These are phyloP conservation scores for Boletus edulis DNA, from an alignment of 768 basidiomycete species.

Conservation along the genomic window DNA sequence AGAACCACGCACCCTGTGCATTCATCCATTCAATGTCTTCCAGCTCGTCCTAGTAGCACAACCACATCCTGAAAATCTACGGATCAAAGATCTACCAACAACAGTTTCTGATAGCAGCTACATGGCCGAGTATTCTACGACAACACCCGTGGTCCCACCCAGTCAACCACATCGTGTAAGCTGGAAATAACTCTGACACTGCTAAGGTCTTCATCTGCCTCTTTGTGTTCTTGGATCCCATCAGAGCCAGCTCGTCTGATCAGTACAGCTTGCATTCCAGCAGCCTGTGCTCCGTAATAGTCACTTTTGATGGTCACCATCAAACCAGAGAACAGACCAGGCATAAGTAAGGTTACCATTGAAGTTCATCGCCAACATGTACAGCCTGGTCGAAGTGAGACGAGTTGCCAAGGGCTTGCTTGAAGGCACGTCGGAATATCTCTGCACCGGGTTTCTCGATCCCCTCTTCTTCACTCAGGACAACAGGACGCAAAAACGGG, in stretches of 20 bases:
- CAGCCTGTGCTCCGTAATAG: slow-evolving; percentile 55
- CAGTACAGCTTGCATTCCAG: slow-evolving; percentile 58
- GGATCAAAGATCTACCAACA: no score
- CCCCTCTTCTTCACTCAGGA: slow-evolving; percentile 70
- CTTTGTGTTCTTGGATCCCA: slow-evolving; percentile 45
- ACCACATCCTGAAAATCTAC: no score
- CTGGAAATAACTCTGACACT: slow-evolving; percentile 38
- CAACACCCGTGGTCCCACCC: slow-evolving; percentile 29
- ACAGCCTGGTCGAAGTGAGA: slow-evolving; percentile 40
- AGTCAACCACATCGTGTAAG: slow-evolving; percentile 35
- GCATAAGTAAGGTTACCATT: slow-evolving; percentile 43
- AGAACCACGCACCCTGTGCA: not conserved
- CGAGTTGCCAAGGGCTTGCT: not conserved
- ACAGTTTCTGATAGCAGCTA: not conserved
- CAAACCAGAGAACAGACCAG: not conserved
- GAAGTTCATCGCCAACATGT: slow-evolving; percentile 76
- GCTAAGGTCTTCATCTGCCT: slow-evolving; percentile 40
- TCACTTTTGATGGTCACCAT: slow-evolving; percentile 44
- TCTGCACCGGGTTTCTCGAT: slow-evolving; percentile 64
- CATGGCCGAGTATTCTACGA: not conserved
- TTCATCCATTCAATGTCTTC: not conserved
- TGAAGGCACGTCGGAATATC: slow-evolving; percentile 52
- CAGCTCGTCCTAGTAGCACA: no score
- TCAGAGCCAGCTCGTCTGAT: slow-evolving; percentile 49
- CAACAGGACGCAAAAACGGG: slow-evolving; percentile 45